Evolutionary conservation across 176 grass and related monocot genomes (phyloP).

Genomic region (Lolium perenne): DNA sequence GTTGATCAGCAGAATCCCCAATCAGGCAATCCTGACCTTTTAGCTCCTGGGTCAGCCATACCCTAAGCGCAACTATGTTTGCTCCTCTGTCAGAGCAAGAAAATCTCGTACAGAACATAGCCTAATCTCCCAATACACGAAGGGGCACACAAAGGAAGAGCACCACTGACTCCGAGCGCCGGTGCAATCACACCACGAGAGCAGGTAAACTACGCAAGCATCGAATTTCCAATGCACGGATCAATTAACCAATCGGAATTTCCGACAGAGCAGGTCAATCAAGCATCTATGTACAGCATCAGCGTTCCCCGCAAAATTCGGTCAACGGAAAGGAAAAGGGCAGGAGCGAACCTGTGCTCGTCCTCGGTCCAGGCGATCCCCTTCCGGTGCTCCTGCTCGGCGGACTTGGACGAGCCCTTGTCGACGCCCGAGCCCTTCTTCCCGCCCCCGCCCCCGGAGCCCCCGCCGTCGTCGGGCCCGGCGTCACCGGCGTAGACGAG

Average conservation of each 20-base stretch:
- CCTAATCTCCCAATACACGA: neutral
- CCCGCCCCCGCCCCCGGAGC: neutral
- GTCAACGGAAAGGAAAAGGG: neutral
- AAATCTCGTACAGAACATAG: neutral
- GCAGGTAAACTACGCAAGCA: too few species aligned
- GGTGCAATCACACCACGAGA: too few species aligned
- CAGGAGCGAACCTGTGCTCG: conserved; percentile 74
- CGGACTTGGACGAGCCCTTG: conserved; percentile 64
- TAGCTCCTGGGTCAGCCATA: neutral
- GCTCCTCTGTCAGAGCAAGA: conserved; percentile 43
- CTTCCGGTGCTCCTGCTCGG: conserved; percentile 85
- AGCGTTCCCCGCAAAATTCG: conserved; percentile 21
- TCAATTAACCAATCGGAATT: conserved; percentile 8
- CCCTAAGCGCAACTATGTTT: conserved; percentile 24
- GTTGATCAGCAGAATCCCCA: neutral
- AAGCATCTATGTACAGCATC: neutral
- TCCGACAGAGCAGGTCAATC: conserved; percentile 24
- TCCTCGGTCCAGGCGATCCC: conserved; percentile 99
- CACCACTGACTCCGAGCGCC: too few species aligned
- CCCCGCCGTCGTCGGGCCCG: conserved; percentile 42
- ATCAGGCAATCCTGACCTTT: neutral
- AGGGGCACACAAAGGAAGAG: neutral
- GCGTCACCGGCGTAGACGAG: conserved; percentile 63
- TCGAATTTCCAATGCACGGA: neutral
- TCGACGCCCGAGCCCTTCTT: neutral